Base-by-base conservation (phyloP, 1,284 basidiomycete genomes). In the Fomitopsis pinicola region DNA sequence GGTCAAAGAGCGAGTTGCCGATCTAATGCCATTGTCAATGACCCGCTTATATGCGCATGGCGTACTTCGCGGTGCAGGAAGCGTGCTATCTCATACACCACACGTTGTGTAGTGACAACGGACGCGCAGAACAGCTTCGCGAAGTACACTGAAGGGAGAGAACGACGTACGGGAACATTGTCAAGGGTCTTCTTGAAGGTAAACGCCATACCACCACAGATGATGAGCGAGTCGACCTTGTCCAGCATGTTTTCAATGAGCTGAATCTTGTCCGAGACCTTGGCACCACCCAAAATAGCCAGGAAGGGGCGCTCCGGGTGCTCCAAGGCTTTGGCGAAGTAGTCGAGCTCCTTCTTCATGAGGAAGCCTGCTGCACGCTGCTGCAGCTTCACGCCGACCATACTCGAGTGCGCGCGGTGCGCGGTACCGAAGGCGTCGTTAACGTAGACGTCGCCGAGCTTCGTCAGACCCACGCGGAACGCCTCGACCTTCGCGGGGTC, bases 391-490 rank as follows among this genome's bases (percentile, higher is more conserved):
- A 99, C 85, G 67, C 97, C 97, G 69, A 99, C 97, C 94, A 99
- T 98, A 70, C 94, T 96, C 0, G 97, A 97, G 78, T 99, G 97
- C 26, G 94, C 96, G 68, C 97, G 94, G 79, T 99, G 97, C 45
- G 97, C 97, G 58, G 97, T 98, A 61, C 97, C 97, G 76, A 99
- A 99, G 44, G 97, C 97, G 75, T 99, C 97, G 81, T 99, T 99
- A 76, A 99, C 83, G 78, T 98, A 99, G 68, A 99, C 92, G 72
- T 98, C 95, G 58, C 95, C 96, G 66, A 99, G 91, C 66, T 84
- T 87, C 66, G 97, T 98, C 68, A 99, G 86, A 45, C 87, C 82
- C 73, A 91, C 83, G 58, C 95, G 86, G 84, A 99, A 98, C 71
- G 89, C 83, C 59, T 88, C 78, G 68, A 98, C 94, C 67, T 86